These are phyloP conservation scores for Kernera saxatilis DNA, from an alignment of 345 rosid genomes.

Conservation along the genomic window DNA sequence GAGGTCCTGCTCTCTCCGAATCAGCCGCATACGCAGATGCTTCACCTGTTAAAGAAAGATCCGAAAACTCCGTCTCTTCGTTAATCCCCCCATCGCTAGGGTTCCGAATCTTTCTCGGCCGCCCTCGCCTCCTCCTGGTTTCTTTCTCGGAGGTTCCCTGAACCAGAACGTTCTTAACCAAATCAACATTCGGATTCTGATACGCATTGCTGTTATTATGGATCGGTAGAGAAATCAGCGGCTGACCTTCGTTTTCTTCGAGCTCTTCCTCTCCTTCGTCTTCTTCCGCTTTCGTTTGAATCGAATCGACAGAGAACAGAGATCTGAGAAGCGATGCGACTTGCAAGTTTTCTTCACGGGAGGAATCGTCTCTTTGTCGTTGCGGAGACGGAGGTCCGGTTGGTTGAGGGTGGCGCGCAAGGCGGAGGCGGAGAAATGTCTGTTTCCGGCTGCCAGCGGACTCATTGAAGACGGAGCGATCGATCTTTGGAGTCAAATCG, in stretches of 20 bases:
- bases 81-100: constrained; percentile 19
- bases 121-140: constrained; percentile 55
- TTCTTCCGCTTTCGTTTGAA: constrained; percentile 15
- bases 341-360: constrained; percentile 44
- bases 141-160: constrained; percentile 24
- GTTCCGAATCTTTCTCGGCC: constrained; percentile 46
- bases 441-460: constrained; percentile 95
- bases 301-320: constrained; percentile 43
- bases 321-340: constrained; percentile 50
- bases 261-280: constrained; percentile 17
- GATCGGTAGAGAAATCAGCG: constrained; percentile 39
- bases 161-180: constrained; percentile 15
- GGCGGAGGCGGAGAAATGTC: constrained; percentile 83
- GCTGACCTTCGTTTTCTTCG: constrained; percentile 22
- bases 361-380: constrained; percentile 20
- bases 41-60: not conserved
- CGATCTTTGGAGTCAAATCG: constrained; percentile 62
- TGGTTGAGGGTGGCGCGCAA: constrained; percentile 45
- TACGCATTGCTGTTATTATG: constrained; percentile 14
- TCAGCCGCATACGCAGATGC: not conserved
- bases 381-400: constrained; percentile 28
- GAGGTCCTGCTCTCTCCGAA: not conserved
- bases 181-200: constrained; percentile 16
- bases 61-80: not conserved
- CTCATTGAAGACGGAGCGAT: constrained; percentile 87